Percentiles rank a stretch among this genome's conserved stretches.
Evolutionary conservation across 2,329 filamentous ascomycete genomes (phyloP).

Genomic region (Raffaelea arxii): DNA sequence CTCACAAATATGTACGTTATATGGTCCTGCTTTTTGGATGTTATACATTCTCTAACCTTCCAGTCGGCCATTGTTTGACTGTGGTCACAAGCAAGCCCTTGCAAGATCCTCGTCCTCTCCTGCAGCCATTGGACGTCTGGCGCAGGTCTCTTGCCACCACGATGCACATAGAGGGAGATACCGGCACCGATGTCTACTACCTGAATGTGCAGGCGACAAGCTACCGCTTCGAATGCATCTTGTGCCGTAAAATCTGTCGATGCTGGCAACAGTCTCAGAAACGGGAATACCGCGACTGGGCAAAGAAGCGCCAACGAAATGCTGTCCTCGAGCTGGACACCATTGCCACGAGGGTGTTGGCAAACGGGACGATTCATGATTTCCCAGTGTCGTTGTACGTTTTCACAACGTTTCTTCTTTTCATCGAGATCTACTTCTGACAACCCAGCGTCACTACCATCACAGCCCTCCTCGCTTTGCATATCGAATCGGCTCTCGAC

Average conservation of each 20-base stretch:
- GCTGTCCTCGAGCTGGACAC: slow-evolving; percentile 16
- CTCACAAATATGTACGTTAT: slow-evolving; percentile 15
- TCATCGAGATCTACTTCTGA: no score
- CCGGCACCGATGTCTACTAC: slow-evolving; percentile 16
- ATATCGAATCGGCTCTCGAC: slow-evolving; percentile 16
- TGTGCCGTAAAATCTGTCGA: slow-evolving; percentile 16
- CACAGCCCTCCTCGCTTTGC: slow-evolving; percentile 15
- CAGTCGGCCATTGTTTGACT: slow-evolving; percentile 14
- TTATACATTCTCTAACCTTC: slow-evolving; percentile 14
- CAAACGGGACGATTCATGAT: slow-evolving; percentile 14
- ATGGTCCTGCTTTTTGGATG: slow-evolving; percentile 10
- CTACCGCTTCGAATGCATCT: slow-evolving; percentile 16
- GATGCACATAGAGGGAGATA: slow-evolving; percentile 15
- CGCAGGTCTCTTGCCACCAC: slow-evolving; percentile 14
- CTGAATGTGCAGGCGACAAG: slow-evolving; percentile 15
- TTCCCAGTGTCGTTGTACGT: slow-evolving; percentile 16
- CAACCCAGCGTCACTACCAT: slow-evolving; percentile 16
- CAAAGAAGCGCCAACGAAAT: slow-evolving; percentile 14
- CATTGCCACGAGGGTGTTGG: slow-evolving; percentile 16
- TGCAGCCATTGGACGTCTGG: slow-evolving; percentile 15
- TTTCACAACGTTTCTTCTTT: no score
- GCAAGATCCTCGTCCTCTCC: slow-evolving; percentile 14
- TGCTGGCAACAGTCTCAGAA: slow-evolving; percentile 14
- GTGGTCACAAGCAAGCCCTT: slow-evolving; percentile 14
- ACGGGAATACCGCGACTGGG: slow-evolving; percentile 15